Evolutionary conservation across 805 yeast species (phyloP), one percentile per base, ranked within the genome.

Genomic region (Kodamaea restingae): DNA sequence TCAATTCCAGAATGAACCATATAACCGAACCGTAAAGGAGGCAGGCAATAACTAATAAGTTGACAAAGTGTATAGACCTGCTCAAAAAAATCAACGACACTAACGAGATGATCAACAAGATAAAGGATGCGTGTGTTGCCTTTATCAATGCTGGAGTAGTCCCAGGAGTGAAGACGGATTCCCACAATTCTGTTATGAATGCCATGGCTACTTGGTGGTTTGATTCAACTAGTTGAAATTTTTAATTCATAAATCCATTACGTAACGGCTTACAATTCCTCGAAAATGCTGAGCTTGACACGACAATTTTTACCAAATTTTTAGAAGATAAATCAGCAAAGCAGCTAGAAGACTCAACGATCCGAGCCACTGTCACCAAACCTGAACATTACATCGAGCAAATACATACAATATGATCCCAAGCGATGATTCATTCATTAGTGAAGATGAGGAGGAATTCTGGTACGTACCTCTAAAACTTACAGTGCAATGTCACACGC

Each of bases 101-200:
- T 44, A 91, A 68, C 1, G 85, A 71, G 4, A 75, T 34, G 9
- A 80, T 66, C 40, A 93, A 70, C 8, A 83, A 70, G 0, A 74
- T 66, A 53, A 93, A 93, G 2, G 96, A 84, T 2, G 67, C 73
- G 57, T 93, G 97, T 0, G 97, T 91, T 2, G 98, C 97, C 27
- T 73, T 70, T n/a, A 88, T 71, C 37, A 93, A 71, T 1, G 95
- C 88, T 1, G 97, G 96, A 1, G 93, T 77, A 1, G 95, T 78
- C 1, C 98, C 98, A 4, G 98, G 97, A 12, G 87, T 81, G 62
- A 91, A 86, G 18, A 93, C 78, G 10, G 95, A 85, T 40, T 84
- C 81, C 97, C 97, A 90, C 32, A 91, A 71, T 18, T 84, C 95
- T 18, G 62, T 66, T 26, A 84, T 42, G 55, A 80, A 80, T 12